A percentile compares a stretch with the other conserved stretches of the same genome.
Conservation (phyloP, 805 yeast genomes). For the Candida insectalens region DNA sequence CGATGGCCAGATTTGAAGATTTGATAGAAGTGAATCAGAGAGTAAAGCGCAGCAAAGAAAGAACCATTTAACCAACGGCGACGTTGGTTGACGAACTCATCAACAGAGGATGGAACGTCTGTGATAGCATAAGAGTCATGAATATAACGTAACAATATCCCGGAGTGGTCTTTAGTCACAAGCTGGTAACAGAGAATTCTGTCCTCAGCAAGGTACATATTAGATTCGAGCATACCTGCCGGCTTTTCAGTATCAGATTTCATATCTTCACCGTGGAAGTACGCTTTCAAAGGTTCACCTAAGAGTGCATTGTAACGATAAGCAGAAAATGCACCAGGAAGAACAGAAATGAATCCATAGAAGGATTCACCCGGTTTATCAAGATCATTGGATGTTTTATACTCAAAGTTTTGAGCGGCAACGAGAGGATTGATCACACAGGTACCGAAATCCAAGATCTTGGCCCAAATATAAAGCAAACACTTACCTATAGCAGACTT, state of each 20-base stretch:
- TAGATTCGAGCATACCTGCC: slow-evolving; percentile 83
- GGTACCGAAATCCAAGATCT: slow-evolving; percentile 29
- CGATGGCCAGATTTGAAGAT: slow-evolving; percentile 73
- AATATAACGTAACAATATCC: slow-evolving; percentile 76
- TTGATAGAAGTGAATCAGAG: slow-evolving; percentile 64
- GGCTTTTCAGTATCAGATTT: slow-evolving; percentile 42
- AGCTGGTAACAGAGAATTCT: slow-evolving; percentile 90
- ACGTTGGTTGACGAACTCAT: slow-evolving; percentile 86
- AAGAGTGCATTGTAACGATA: slow-evolving; percentile 71
- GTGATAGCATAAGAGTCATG: slow-evolving; percentile 86
- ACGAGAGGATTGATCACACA: slow-evolving; percentile 67
- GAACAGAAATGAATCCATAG: slow-evolving; percentile 86
- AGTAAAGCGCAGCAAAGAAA: slow-evolving; percentile 85
- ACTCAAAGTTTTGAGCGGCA: slow-evolving; percentile 95
- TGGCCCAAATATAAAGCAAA: slow-evolving; percentile 36
- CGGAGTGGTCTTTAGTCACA: slow-evolving; percentile 64
- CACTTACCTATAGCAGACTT: slow-evolving; percentile 12
- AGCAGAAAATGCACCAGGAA: slow-evolving; percentile 96
- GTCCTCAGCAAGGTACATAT: slow-evolving; percentile 96
- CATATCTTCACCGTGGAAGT: slow-evolving; percentile 88
- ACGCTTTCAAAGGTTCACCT: slow-evolving; percentile 79
- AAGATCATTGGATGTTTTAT: slow-evolving; percentile 85
- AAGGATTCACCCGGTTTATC: slow-evolving; percentile 93
- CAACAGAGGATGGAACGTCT: slow-evolving; percentile 83
- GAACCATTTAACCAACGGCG: slow-evolving; percentile 97